phyloP scores from a whole-genome alignment of 345 rosid species.

The Populus nigra region DNA sequence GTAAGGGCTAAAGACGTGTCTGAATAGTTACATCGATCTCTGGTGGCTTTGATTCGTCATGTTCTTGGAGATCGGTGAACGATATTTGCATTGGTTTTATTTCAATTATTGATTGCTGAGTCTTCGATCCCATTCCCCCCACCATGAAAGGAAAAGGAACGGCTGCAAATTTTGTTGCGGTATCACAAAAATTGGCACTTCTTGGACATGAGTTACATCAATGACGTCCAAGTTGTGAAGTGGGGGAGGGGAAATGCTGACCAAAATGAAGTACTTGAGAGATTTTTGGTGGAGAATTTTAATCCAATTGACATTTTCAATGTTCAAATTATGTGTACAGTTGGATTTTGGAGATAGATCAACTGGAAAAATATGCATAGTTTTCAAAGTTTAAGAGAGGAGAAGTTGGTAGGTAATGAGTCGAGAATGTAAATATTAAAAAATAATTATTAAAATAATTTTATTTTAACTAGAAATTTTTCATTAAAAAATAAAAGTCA shows the following conservation, averaged over 20 bases:
- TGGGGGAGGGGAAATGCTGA: neutral
- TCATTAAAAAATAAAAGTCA: no score
- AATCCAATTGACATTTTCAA: neutral
- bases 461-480: no score
- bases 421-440: no score
- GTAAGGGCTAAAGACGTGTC: neutral
- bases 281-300: neutral
- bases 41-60: neutral
- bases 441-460: no score
- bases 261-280: neutral
- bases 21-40: neutral
- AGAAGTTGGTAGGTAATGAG: no score
- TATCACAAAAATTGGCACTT: neutral
- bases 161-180: neutral
- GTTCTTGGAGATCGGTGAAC: neutral
- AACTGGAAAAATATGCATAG: neutral
- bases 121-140: no score
- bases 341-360: neutral
- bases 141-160: neutral
- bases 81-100: neutral
- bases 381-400: no score
- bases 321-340: neutral
- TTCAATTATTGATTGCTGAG: slow-evolving; percentile 3
- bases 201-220: slow-evolving; percentile 4
- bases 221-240: neutral